phyloP scores from a whole-genome alignment of 2,329 filamentous ascomycete genomes.

The Monosporascus cannonballus region DNA sequence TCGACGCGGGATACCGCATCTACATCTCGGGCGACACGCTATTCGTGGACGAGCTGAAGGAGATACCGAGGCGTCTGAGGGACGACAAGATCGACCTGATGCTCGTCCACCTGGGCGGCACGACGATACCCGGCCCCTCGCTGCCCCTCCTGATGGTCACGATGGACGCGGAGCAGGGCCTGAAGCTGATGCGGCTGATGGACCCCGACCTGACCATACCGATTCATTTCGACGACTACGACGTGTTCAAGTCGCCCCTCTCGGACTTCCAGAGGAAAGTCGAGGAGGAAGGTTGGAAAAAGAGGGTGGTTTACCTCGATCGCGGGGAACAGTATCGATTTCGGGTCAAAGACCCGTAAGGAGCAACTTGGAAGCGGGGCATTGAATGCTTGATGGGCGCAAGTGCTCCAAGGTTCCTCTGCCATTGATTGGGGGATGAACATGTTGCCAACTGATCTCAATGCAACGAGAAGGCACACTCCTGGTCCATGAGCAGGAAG shows the following conservation, averaged over 20 bases:
- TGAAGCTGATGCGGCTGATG: conserved; percentile 54
- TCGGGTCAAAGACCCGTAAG: conserved; percentile 26
- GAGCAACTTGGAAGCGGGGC: too few relatives aligned
- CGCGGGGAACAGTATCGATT: conserved; percentile 52
- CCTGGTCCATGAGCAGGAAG: too few relatives aligned
- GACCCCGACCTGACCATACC: conserved; percentile 57
- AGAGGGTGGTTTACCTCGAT: conserved; percentile 56
- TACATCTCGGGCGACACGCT: conserved; percentile 64
- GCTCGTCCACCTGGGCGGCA: conserved; percentile 61
- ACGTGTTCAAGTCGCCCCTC: conserved; percentile 53
- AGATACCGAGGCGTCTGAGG: conserved; percentile 51
- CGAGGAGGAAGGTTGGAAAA: conserved; percentile 40
- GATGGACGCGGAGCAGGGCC: conserved; percentile 59
- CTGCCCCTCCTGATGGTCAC: conserved; percentile 60
- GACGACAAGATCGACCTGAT: conserved; percentile 56
- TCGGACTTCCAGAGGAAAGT: conserved; percentile 54
- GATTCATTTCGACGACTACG: conserved; percentile 60
- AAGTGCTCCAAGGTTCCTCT: too few relatives aligned
- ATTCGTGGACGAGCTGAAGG: conserved; percentile 53
- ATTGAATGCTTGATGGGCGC: too few relatives aligned
- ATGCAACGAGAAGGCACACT: too few relatives aligned
- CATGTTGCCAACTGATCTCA: too few relatives aligned
- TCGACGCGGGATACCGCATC: conserved; percentile 49
- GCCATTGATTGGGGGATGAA: too few relatives aligned
- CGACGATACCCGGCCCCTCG: conserved; percentile 54